Evolutionary conservation across 2,329 filamentous ascomycete species (phyloP), one percentile per base, ranked within the genome.

Genomic region (Cercospora zeina): DNA sequence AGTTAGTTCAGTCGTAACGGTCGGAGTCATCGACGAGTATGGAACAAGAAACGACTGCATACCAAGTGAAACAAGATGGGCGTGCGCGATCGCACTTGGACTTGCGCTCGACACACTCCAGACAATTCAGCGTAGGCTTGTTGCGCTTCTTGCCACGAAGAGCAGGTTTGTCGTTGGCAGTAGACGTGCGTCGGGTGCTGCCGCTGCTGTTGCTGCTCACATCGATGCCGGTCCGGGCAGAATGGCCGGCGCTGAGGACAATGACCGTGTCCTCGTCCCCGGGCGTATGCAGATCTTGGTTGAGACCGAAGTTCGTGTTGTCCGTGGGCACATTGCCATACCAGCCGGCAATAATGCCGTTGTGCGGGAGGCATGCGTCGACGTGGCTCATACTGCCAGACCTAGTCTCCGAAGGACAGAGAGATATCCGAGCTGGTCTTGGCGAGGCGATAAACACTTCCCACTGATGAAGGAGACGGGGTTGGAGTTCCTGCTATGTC

Each of bases 61-160:
- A 56, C 58, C 50, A 61, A 16, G 58, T 21, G 21, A 60, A 45
- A 27, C 58, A 60, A 2, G 58, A 36, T 42, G 89, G 89, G 68
- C 89, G 79, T 42, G 85, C 87, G 72, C 89, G 82, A 74, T 93
- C 89, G 73, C 89, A 93, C 87, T 92, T 92, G 30, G 89, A 92
- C 77, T 93, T 93, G 68, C 89, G 82, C 77, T 91, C 89, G 27
- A 92, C 89, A 72, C 89, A 93, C 73, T 91, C 89, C 63, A 86
- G 84, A 70, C 89, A 93, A 56, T 88, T 90, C 65, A 93, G 74
- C 1, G 89, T 92, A 3, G 89, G 89, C 75, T 93, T 93, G 77
- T 93, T 93, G 54, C 89, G 85, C 78, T 89, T 91, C 21, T 49
- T 49, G 24, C 42, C 42, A 11, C 42, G 42, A 27, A 49, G 21